Evolutionary conservation across 2,329 filamentous ascomycete species (phyloP), one percentile per base, ranked within the genome.

Genomic region (Fusarium domesticum): DNA sequence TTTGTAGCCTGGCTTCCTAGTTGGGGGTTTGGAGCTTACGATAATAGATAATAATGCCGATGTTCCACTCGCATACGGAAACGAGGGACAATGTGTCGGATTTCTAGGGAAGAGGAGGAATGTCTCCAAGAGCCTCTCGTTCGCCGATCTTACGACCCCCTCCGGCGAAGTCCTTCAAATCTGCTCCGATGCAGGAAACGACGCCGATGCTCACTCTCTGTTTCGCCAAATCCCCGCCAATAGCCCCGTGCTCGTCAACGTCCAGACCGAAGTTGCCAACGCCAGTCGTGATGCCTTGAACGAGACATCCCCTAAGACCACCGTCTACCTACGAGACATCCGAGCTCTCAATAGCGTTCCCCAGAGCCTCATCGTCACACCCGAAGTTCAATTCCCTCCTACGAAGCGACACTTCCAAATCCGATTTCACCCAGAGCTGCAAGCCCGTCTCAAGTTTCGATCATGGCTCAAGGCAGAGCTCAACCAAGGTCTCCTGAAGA

Each of bases 371-470:
- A 84, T 93, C 47, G 81, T 95, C 50, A 87, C 85, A 2, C 72
- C 82, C 14, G 83, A 86, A 37, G 87, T 85, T 2, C 76, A 83
- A 0, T 96, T 93, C 59, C 77, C 86, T 0, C 80, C 84, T 0
- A 79, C 87, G 37, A 78, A 86, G 45, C 83, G 93, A 17, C 88
- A 97, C 66, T 70, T 96, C 15, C 90, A 97, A 57, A 76, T 98
- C 35, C 83, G 91, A 20, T 92, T 88, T 42, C 83, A 90, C 43
- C 64, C 70, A 6, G 69, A 77, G 16, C 71, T 96, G 5, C 79
- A 81, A 17, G 69, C 84, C 1, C 81, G 90, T 4, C 74, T 98
- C 3, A 64, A 72, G 1, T 84, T 92, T 51, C 81, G 95, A n/a
- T 76, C 81, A 18, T 72, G 74, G 53, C 74, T 85, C 4, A 73